phyloP scores from a whole-genome alignment of 192 early-diverging fungal genomes.

The Coemansia sp. region DNA sequence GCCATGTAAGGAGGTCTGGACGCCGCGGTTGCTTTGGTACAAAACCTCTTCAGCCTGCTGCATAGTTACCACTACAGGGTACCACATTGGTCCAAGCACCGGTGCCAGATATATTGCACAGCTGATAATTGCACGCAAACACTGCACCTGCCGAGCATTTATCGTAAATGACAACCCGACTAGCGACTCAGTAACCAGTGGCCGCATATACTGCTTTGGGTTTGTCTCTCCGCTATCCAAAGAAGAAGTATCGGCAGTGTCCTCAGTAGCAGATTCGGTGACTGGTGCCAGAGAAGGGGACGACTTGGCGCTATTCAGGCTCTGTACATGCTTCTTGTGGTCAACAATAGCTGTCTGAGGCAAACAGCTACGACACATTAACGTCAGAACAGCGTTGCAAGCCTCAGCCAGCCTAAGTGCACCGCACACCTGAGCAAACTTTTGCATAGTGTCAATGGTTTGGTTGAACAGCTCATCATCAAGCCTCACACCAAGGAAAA shows the following conservation, averaged over 20 bases:
- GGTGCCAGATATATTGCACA: constrained; percentile 73
- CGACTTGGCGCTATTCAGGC: background rate
- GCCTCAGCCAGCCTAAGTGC: constrained; percentile 75
- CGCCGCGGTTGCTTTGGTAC: constrained; percentile 32
- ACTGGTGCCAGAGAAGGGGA: constrained; percentile 2
- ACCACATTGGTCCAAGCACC: constrained; percentile 83
- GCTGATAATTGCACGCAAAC: constrained; percentile 69
- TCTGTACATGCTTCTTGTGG: constrained; percentile 28
- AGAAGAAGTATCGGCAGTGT: background rate
- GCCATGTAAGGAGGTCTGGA: constrained; percentile 1
- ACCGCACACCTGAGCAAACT: constrained; percentile 78
- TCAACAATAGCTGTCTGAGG: constrained; percentile 57
- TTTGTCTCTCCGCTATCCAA: background rate
- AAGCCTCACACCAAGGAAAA: constrained; percentile 71
- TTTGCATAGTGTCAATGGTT: constrained; percentile 68
- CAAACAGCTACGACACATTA: constrained; percentile 82
- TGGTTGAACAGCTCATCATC: constrained; percentile 83
- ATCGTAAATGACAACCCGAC: constrained; percentile 48
- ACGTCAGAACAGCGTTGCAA: constrained; percentile 81
- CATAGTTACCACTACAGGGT: constrained; percentile 81
- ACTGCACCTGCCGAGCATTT: constrained; percentile 76
- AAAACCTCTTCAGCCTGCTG: constrained; percentile 84
- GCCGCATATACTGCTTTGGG: constrained; percentile 7
- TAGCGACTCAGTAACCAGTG: constrained; percentile 32
- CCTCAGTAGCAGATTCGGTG: background rate